Base-by-base conservation (phyloP, 441 rosid genomes). In the Gossypium gossypioides region DNA sequence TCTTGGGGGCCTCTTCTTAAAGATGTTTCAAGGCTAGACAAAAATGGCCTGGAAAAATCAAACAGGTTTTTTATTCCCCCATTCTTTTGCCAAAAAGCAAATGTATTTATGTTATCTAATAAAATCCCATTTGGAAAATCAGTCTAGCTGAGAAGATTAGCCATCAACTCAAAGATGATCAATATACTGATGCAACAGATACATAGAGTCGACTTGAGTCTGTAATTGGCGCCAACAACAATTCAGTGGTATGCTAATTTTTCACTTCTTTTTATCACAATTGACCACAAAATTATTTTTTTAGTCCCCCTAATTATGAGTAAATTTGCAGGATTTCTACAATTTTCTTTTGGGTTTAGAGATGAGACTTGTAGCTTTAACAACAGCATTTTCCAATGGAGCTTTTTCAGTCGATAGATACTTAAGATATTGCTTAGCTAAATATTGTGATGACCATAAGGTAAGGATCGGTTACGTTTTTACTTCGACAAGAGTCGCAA, bases 1-100 rank as follows among this genome's bases (percentile, higher is more conserved):
- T 87, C 97, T 40, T 93, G 96, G 97, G 95, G 88, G 68, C 96
- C 96, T 81, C 88, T 93, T 29, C 93, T 93, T 44, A 86, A 79
- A 68, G 82, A 85, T 72, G 81, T 91, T 3, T 91, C 97, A 0
- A 77, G 96, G 68, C 81, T 93, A 15, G 97, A 91, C 48, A 58
- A 70, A 46, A 88, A 78, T 50, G 98, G 92, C 3, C 65, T 82
- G 57, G 60, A 77, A 4, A 71, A 46, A 64, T 85, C 92, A 65
- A 90, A 82, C 72, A 87, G 90, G 97, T 92, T 72, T 5, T 4
- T 24, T 1, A 2, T 34, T 34, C 40, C 40, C 40, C 8, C 16
- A 4, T 21, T 37, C 44, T 15, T 54, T 4, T 25, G 15, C 27
- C 40, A 63, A 22, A 62, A 51, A n/a, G 22, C 8, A 68, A 29